Percentiles rank a stretch among this genome's conserved stretches.
phyloP scores from a whole-genome alignment of 192 early-diverging fungal species.

The Linnemannia elongata region DNA sequence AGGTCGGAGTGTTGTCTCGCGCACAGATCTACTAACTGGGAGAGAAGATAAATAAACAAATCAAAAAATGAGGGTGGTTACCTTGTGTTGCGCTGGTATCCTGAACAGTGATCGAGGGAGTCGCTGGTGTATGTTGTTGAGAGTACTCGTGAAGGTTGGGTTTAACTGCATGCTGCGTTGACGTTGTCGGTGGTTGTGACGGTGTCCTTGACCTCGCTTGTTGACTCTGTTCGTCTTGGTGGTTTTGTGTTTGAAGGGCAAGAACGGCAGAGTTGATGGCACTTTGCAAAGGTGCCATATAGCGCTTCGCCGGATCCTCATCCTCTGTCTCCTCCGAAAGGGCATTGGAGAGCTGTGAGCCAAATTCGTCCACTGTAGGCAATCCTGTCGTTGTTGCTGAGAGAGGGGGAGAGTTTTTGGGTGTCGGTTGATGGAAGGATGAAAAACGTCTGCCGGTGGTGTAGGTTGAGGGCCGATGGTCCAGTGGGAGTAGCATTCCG shows the following conservation, averaged over 20 bases:
- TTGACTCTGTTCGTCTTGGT: neutral
- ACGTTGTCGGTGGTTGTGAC: constrained; percentile 1
- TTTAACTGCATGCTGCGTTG: neutral
- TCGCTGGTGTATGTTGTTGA: neutral
- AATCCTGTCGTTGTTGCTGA: constrained; percentile 36
- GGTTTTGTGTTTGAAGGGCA: constrained; percentile 34
- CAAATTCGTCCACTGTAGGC: constrained; percentile 28
- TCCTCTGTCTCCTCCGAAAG: constrained; percentile 51
- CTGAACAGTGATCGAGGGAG: constrained; percentile 10
- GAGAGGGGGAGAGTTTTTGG: constrained; percentile 54
- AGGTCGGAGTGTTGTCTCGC: neutral
- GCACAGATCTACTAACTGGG: neutral
- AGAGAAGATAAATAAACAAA: neutral
- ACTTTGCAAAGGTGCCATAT: constrained; percentile 44
- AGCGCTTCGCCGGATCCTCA: constrained; percentile 33
- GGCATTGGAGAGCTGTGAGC: constrained; percentile 24
- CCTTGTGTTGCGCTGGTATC: neutral
- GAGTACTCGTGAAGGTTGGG: neutral
- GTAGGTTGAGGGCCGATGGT: constrained; percentile 23
- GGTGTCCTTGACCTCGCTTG: neutral
- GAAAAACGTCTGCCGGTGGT: constrained; percentile 43
- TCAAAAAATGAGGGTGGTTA: neutral
- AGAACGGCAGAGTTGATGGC: constrained; percentile 38
- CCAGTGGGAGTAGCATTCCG: constrained; percentile 35
- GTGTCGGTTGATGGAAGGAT: constrained; percentile 54